Evolutionary conservation across 805 yeast genomes (phyloP).

Genomic region (Kluyveromyces aestuarii): DNA sequence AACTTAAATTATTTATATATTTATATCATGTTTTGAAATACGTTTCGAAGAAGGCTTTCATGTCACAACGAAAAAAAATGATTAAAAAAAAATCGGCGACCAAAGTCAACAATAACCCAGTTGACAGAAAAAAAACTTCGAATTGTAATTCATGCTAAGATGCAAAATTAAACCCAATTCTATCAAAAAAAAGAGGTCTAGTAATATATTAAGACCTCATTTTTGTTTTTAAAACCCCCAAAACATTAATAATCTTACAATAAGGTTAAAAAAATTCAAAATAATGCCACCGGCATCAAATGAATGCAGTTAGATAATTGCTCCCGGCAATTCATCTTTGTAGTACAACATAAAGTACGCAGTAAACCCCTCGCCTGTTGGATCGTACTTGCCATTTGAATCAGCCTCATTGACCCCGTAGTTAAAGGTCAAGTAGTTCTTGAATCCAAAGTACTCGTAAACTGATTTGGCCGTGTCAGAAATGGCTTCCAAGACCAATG

Average conservation of each 20-base stretch:
- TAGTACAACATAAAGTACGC: conserved; percentile 27
- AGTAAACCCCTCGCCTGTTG: conserved; percentile 25
- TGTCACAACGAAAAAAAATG: background rate
- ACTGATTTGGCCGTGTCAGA: conserved; percentile 25
- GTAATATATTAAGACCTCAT: background rate
- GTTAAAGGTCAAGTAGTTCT: conserved; percentile 18
- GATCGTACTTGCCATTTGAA: conserved; percentile 17
- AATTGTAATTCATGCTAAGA: conserved; percentile 1
- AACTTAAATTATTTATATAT: no score
- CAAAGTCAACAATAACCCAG: conserved; percentile 1
- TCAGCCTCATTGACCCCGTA: conserved; percentile 28
- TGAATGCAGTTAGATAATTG: background rate
- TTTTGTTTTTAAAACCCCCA: background rate
- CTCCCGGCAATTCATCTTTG: conserved; percentile 15
- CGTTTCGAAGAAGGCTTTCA: background rate
- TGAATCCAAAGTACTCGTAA: conserved; percentile 29
- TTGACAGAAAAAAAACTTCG: conserved; percentile 6
- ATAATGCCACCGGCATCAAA: background rate
- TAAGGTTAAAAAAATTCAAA: background rate
- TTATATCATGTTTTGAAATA: background rate
- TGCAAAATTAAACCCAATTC: conserved; percentile 4
- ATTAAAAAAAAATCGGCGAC: no score
- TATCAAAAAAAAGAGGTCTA: conserved; percentile 7
- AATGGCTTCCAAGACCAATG: conserved; percentile 29
- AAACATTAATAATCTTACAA: background rate